Percentiles rank a stretch among this genome's conserved stretches.
These are phyloP conservation scores for Platanthera guangdongensis DNA, from an alignment of 106 monocot genomes.

Conservation along the genomic window DNA sequence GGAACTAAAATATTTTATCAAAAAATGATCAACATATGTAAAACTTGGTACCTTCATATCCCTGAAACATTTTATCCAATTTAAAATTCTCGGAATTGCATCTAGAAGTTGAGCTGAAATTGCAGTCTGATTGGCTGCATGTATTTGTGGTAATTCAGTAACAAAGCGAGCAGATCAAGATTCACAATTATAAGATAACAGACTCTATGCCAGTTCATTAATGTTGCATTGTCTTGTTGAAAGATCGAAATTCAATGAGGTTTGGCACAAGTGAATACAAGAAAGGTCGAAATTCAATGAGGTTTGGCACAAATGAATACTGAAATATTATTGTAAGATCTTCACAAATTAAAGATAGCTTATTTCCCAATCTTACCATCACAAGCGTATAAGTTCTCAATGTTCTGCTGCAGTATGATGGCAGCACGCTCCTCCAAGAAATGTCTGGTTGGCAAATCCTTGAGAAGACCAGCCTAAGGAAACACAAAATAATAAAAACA, in stretches of 20 bases:
- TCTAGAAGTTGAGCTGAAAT: constrained; percentile 39
- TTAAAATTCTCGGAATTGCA: constrained; percentile 66
- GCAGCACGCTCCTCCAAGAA: constrained; percentile 72
- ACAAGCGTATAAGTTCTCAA: constrained; percentile 82
- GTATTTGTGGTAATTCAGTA: constrained; percentile 3
- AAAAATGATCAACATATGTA: not conserved
- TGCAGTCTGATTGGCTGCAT: constrained; percentile 62
- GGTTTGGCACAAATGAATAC: not conserved
- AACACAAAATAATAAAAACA: not conserved
- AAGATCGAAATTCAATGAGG: not conserved
- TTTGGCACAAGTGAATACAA: not conserved
- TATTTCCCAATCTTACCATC: constrained; percentile 41
- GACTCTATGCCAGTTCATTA: not conserved
- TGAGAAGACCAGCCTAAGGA: constrained; percentile 68
- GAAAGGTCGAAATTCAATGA: not conserved
- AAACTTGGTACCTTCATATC: constrained; percentile 26
- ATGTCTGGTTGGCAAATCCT: constrained; percentile 50
- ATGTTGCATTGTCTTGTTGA: not conserved
- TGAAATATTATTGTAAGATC: not conserved
- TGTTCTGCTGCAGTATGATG: constrained; percentile 54
- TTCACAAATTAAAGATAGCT: not conserved
- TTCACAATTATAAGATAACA: constrained; percentile 1
- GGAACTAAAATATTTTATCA: not conserved
- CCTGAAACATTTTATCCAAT: constrained; percentile 59
- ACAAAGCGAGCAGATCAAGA: not conserved